Conservation (phyloP, 2,329 filamentous ascomycete species). For the Dactylellina leptospora region DNA sequence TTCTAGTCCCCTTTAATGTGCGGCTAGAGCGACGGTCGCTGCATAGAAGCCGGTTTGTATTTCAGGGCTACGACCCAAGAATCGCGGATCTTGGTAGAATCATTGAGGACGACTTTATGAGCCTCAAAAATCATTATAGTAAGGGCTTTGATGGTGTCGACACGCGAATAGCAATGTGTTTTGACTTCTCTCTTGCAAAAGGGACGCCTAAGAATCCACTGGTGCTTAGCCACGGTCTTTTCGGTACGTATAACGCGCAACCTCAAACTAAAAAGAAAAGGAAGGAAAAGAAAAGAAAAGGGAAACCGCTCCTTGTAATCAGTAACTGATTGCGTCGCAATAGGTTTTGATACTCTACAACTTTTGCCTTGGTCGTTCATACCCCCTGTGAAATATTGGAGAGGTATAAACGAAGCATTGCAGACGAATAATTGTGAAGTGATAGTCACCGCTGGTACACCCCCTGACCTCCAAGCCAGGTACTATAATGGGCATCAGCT, state of each 20-base stretch:
- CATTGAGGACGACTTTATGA: constrained; percentile 51
- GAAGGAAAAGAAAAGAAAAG: background rate
- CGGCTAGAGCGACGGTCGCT: background rate
- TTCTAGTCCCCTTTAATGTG: background rate
- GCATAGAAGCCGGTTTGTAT: background rate
- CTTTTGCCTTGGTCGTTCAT: constrained; percentile 37
- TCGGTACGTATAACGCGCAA: constrained; percentile 65
- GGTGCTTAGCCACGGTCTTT: constrained; percentile 72
- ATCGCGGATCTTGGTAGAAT: constrained; percentile 39
- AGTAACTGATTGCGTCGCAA: constrained; percentile 49
- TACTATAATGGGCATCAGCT: background rate
- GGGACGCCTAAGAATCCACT: constrained; percentile 69
- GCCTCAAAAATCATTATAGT: constrained; percentile 41
- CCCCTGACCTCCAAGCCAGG: background rate
- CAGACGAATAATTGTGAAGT: constrained; percentile 66
- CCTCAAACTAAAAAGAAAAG: background rate
- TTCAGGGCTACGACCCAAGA: constrained; percentile 39
- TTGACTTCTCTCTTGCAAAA: too few species aligned
- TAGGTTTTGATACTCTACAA: constrained; percentile 49
- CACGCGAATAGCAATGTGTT: too few species aligned
- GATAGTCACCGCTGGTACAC: constrained; percentile 65
- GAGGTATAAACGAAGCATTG: constrained; percentile 70
- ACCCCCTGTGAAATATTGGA: constrained; percentile 66
- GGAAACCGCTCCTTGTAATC: background rate
- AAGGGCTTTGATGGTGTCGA: background rate